Conservation (phyloP, 2,329 filamentous ascomycete species). For the Fonsecaea nubica region DNA sequence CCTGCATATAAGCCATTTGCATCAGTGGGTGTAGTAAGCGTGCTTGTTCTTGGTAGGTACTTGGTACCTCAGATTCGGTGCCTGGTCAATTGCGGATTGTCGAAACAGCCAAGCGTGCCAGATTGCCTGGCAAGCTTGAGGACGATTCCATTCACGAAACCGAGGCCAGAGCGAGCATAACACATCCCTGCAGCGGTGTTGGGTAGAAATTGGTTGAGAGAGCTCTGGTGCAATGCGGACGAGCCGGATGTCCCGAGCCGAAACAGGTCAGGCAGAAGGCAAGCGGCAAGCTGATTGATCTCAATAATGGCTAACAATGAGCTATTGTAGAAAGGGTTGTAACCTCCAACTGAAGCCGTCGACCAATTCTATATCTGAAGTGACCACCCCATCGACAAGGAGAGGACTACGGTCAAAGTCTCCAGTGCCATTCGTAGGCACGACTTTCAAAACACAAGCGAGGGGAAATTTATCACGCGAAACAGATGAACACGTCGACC, state of each 20-base stretch:
- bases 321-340: not conserved
- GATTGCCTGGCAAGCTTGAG: not conserved
- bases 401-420: not conserved
- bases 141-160: not conserved
- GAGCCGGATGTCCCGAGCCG: constrained; percentile 2
- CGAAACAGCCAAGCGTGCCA: not conserved
- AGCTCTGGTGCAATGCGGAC: not conserved
- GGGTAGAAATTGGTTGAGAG: not conserved
- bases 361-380: not conserved
- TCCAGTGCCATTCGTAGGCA: not conserved
- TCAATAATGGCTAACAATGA: not conserved
- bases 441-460: not conserved
- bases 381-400: not conserved
- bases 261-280: not conserved
- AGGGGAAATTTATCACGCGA: not conserved
- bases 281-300: not conserved
- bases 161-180: not conserved
- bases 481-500: not conserved
- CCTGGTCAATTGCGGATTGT: too few species aligned
- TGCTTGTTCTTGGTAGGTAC: too few species aligned
- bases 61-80: too few species aligned
- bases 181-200: not conserved
- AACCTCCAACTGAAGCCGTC: not conserved
- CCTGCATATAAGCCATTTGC: not conserved
- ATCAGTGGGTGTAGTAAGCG: too few species aligned